Conservation (phyloP, 257 asterid species). For the Craterostigma plantagineum region DNA sequence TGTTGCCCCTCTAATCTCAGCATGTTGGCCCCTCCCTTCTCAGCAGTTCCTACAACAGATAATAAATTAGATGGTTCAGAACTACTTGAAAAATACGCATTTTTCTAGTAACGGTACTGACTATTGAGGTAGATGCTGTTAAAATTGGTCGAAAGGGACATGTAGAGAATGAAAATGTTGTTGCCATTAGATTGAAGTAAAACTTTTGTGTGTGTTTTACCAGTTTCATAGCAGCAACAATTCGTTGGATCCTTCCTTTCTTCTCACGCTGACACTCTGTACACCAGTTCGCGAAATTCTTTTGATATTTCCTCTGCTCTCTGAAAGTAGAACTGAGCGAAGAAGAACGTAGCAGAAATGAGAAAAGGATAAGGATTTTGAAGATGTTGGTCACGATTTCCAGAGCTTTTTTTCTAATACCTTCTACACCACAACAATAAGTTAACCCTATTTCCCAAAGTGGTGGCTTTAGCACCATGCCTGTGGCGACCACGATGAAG, state of each 20-base stretch:
- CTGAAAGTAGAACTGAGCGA: constrained; percentile 65
- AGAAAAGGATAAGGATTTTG: background rate
- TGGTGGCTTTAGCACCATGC: constrained; percentile 97
- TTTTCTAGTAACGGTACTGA: too few relatives aligned
- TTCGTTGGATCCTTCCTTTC: constrained; percentile 51
- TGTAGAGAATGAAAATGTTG: background rate
- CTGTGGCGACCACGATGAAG: constrained; percentile 98
- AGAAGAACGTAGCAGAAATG: background rate
- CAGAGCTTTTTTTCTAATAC: constrained; percentile 17
- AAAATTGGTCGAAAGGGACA: background rate
- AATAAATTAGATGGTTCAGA: background rate
- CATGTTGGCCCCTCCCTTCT: too few relatives aligned
- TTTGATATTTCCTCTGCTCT: constrained; percentile 79
- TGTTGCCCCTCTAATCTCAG: too few relatives aligned
- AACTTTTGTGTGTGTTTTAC: constrained; percentile 22
- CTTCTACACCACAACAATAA: constrained; percentile 93
- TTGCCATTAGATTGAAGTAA: too few relatives aligned
- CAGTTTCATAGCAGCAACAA: constrained; percentile 54
- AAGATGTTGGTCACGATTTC: background rate
- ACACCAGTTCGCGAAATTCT: constrained; percentile 81
- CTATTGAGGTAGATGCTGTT: too few relatives aligned
- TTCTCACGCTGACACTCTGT: constrained; percentile 74
- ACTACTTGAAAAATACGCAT: too few relatives aligned
- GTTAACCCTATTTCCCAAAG: constrained; percentile 69
- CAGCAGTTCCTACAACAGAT: constrained; percentile 19